phyloP scores from a whole-genome alignment of 1,139 yeast genomes.

The Hyphopichia burtonii region DNA sequence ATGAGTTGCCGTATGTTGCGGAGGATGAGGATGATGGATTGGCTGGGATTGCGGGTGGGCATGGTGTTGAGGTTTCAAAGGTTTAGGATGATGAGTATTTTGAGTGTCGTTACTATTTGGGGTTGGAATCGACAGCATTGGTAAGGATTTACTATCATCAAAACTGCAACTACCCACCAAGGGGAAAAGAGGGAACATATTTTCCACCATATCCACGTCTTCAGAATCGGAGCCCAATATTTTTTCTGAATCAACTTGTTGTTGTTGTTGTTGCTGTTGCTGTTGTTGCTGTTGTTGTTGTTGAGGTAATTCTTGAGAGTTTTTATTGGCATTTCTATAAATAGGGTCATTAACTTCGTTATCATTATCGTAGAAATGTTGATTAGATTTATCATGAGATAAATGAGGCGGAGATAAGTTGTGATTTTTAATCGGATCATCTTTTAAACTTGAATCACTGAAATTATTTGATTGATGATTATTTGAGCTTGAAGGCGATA shows the following conservation, averaged over 20 bases:
- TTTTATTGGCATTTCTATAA: too few species aligned
- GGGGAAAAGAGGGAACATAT: slow-evolving; percentile 53
- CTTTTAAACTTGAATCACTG: background rate
- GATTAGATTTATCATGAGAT: background rate
- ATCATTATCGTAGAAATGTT: background rate
- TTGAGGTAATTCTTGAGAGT: background rate
- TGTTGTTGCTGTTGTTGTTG: background rate
- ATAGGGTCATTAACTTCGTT: background rate
- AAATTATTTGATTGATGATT: too few species aligned
- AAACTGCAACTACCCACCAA: slow-evolving; percentile 48
- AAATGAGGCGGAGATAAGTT: slow-evolving; percentile 1
- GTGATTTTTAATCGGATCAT: background rate
- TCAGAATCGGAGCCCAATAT: slow-evolving; percentile 3
- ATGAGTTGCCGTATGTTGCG: slow-evolving; percentile 7
- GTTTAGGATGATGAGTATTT: slow-evolving; percentile 2
- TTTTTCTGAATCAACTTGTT: background rate
- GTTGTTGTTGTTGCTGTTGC: background rate
- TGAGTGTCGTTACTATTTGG: too few species aligned
- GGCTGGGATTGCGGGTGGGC: slow-evolving; percentile 4
- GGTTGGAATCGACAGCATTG: slow-evolving; percentile 29
- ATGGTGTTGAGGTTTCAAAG: background rate
- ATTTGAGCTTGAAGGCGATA: slow-evolving; percentile 2
- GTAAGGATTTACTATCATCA: slow-evolving; percentile 36
- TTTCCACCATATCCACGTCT: slow-evolving; percentile 18
- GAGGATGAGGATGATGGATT: slow-evolving; percentile 4